Conservation (phyloP, 495 filamentous ascomycete species). For the Viridothelium virens region DNA sequence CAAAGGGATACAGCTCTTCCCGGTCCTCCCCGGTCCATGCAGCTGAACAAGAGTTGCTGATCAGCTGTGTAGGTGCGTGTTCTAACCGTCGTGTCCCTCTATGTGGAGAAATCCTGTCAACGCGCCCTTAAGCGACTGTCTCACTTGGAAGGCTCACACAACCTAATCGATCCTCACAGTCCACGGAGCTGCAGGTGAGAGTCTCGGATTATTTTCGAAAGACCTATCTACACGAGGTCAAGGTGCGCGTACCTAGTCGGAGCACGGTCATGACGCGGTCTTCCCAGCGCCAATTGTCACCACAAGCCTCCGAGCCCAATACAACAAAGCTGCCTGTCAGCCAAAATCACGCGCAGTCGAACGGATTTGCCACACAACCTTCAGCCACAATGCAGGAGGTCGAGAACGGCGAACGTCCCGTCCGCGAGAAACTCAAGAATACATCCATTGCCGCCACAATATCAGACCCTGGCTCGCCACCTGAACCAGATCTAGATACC, state of each 20-base stretch:
- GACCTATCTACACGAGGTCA: neutral
- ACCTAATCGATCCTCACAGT: neutral
- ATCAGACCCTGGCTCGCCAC: conserved; percentile 1
- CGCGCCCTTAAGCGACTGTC: neutral
- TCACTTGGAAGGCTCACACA: neutral
- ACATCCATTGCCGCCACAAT: conserved; percentile 41
- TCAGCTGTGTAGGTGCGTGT: neutral
- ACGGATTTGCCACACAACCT: neutral
- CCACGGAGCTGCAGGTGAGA: no score
- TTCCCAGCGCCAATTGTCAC: conserved; percentile 2
- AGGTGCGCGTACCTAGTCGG: neutral
- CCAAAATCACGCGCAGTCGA: neutral
- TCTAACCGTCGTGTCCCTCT: no score
- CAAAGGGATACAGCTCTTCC: neutral
- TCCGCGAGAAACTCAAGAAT: conserved; percentile 55
- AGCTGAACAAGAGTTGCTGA: neutral
- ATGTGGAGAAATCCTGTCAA: neutral
- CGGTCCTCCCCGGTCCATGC: neutral
- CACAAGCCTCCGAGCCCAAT: neutral
- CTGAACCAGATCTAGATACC: neutral
- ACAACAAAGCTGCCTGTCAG: neutral
- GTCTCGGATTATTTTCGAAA: no score
- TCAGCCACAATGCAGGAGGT: neutral
- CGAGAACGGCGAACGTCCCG: conserved; percentile 30
- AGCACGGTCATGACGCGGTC: conserved; percentile 1